Evolutionary conservation across 108 stramenopile species (phyloP).

Genomic region (Conticribra weissflogii): DNA sequence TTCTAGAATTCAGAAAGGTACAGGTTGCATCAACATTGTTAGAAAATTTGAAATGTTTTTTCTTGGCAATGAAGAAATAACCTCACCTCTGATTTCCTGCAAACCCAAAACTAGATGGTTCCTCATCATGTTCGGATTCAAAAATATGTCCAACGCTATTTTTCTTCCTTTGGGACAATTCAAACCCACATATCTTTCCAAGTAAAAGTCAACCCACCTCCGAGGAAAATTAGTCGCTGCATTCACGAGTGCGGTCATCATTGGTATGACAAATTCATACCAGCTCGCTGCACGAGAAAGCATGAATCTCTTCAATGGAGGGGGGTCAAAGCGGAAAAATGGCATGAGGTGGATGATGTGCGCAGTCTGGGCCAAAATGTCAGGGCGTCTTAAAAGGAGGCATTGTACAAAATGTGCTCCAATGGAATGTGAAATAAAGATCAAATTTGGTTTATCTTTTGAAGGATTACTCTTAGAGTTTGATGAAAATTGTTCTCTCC

Average conservation of each 20-base stretch:
- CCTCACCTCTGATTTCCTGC: slow-evolving; percentile 70
- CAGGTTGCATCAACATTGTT: too few relatives aligned
- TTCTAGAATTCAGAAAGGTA: too few relatives aligned
- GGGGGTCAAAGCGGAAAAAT: slow-evolving; percentile 67
- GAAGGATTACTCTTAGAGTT: slow-evolving; percentile 6
- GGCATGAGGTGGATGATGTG: slow-evolving; percentile 78
- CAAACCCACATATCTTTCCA: slow-evolving; percentile 39
- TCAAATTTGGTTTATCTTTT: slow-evolving; percentile 47
- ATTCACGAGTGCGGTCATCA: slow-evolving; percentile 20
- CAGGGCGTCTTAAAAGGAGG: slow-evolving; percentile 57
- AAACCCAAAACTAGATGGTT: slow-evolving; percentile 76
- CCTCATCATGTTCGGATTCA: slow-evolving; percentile 48
- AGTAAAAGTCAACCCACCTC: slow-evolving; percentile 32
- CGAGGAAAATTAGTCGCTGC: slow-evolving; percentile 24
- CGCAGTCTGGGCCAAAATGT: slow-evolving; percentile 54
- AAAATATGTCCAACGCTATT: slow-evolving; percentile 52
- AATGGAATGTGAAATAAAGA: slow-evolving; percentile 83
- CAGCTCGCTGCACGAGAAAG: slow-evolving; percentile 48
- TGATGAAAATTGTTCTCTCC: slow-evolving; percentile 3
- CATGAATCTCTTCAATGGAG: slow-evolving; percentile 16
- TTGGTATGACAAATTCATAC: slow-evolving; percentile 43
- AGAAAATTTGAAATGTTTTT: background rate
- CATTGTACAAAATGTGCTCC: slow-evolving; percentile 76
- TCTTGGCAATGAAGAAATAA: background rate
- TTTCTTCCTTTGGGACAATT: slow-evolving; percentile 55